A percentile compares a stretch with the other conserved stretches of the same genome.
These are phyloP conservation scores for Rubus parviflorus DNA, from an alignment of 306 rosid genomes.

Conservation along the genomic window DNA sequence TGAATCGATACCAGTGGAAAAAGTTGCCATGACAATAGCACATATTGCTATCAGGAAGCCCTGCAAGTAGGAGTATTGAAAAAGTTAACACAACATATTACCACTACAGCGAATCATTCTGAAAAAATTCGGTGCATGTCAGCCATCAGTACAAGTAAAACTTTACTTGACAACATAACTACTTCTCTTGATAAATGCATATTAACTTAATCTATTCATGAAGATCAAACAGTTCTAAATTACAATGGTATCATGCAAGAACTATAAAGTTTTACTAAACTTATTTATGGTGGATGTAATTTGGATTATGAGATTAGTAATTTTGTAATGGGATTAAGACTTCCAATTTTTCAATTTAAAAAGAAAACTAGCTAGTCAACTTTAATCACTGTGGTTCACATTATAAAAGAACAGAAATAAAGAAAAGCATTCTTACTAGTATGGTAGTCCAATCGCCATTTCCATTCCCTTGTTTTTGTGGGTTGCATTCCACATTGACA, in stretches of 20 bases:
- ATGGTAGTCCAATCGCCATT: conserved; percentile 61
- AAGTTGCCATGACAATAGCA: conserved; percentile 78
- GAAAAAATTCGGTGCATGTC: background rate
- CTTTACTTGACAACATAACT: background rate
- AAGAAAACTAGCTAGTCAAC: background rate
- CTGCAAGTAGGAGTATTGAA: conserved; percentile 47
- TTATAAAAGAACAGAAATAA: background rate
- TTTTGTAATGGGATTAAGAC: background rate
- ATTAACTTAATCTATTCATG: background rate
- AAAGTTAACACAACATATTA: background rate
- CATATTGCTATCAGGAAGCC: conserved; percentile 75
- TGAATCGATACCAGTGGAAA: conserved; percentile 91
- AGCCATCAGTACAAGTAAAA: background rate
- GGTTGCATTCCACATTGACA: conserved; percentile 50
- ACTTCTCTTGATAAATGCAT: background rate
- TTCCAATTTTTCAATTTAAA: no score
- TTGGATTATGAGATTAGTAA: background rate
- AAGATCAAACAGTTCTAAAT: background rate
- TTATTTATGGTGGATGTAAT: background rate
- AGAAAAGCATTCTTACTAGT: conserved; percentile 49
- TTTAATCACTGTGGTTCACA: background rate
- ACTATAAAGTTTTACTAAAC: background rate
- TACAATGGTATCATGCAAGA: background rate
- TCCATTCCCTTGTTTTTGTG: conserved; percentile 35
- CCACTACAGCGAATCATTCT: no score